Evolutionary conservation across 805 yeast species (phyloP), one percentile per base, ranked within the genome.

Genomic region (Wickerhamiella shivajii): DNA sequence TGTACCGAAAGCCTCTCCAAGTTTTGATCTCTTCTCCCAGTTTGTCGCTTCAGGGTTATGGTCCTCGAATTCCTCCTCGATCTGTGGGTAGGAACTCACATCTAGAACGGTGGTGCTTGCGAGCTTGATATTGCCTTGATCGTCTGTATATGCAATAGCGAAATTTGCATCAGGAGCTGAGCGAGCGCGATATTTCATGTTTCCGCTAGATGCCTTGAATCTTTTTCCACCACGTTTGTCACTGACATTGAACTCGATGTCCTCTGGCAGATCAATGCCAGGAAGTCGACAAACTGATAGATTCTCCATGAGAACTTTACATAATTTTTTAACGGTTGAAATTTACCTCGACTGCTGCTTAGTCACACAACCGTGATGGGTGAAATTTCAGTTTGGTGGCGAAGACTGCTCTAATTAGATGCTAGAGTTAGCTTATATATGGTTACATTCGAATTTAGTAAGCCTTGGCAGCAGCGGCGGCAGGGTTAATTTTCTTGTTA

Each of bases 1-100:
- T 38, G 98, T 87, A 66, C 98, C 98, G 47, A 90, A 90, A 3
- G 90, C 92, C 57, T 83, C 87, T 50, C 98, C 98, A 50, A 90
- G 66, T 2, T 81, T 77, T 37, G 71, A 79, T 53, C 96, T 70
- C 57, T 80, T 81, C 12, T 64, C 60, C 38, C 67, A 60, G 45
- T 66, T 57, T 24, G 39, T 27, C 4, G 60, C 64, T 36, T 61
- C 61, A 6, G 60, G 56, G 52, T 71, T 77, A 56, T 68, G 71
- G 37, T 81, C 79, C 29, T 60, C 60, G 40, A 63, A 63, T 28
- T 57, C 57, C 46, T 74, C 68, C 44, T 66, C 67, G 3, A 71
- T 60, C 50, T 71, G 71, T 12, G 90, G 69, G 1, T 74, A 64
- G 25, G 78, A 77, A 37, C 63, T 64, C 6, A 80, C 65, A 6